These are phyloP conservation scores for Sergeia podlipaevii DNA, from an alignment of 208 protist genomes.

Conservation along the genomic window DNA sequence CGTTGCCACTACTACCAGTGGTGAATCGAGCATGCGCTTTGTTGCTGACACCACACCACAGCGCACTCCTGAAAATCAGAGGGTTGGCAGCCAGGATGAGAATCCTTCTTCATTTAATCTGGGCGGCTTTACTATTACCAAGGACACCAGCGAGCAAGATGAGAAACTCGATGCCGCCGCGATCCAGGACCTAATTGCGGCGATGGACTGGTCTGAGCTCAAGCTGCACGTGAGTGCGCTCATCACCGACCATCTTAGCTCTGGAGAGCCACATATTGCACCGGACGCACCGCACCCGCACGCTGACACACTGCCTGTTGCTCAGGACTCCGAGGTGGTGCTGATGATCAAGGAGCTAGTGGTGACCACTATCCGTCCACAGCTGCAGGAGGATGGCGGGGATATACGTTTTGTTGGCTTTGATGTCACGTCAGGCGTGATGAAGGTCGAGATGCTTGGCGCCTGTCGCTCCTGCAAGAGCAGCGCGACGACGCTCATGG, in stretches of 20 bases:
- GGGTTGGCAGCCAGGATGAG: background rate
- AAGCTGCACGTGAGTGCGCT: slow-evolving; percentile 79
- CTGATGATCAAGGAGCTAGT: slow-evolving; percentile 91
- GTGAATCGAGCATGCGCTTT: too few relatives aligned
- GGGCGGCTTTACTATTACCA: slow-evolving; percentile 29
- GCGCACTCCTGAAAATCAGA: background rate
- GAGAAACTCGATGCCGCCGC: slow-evolving; percentile 48
- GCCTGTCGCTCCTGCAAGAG: slow-evolving; percentile 87
- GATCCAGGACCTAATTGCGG: slow-evolving; percentile 50
- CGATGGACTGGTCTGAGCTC: slow-evolving; percentile 77
- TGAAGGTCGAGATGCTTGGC: slow-evolving; percentile 90
- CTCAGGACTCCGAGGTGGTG: slow-evolving; percentile 83
- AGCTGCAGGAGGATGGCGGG: slow-evolving; percentile 90
- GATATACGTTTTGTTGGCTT: slow-evolving; percentile 86
- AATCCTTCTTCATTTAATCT: slow-evolving; percentile 22
- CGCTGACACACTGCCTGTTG: slow-evolving; percentile 77
- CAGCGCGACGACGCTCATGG: slow-evolving; percentile 77
- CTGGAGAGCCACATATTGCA: slow-evolving; percentile 65
- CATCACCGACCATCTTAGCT: slow-evolving; percentile 82
- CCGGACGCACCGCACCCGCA: slow-evolving; percentile 75
- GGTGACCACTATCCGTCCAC: slow-evolving; percentile 72
- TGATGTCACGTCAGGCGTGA: slow-evolving; percentile 35
- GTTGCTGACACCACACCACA: background rate
- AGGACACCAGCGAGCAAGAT: slow-evolving; percentile 18
- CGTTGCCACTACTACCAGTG: background rate